These are phyloP conservation scores for Smallanthus sonchifolius DNA, from an alignment of 129 eudicot species.

Conservation along the genomic window DNA sequence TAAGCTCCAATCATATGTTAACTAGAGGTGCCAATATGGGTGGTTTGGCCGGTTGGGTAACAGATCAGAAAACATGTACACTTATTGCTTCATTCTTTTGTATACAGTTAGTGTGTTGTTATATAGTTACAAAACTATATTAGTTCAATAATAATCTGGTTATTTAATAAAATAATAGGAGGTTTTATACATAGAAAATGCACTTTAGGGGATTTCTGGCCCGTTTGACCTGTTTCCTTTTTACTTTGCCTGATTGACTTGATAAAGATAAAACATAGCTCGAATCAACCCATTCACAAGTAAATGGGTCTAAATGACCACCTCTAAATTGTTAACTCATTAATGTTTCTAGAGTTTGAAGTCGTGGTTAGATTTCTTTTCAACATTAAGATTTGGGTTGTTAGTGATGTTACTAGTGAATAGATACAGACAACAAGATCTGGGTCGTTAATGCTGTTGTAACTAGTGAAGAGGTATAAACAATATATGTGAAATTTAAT, in stretches of 20 bases:
- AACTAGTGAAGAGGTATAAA: background rate
- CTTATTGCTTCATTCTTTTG: background rate
- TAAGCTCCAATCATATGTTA: background rate
- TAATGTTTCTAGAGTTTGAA: background rate
- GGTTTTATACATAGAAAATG: background rate
- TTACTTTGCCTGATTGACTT: background rate
- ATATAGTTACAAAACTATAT: background rate
- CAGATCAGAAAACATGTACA: background rate
- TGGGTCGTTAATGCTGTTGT: background rate
- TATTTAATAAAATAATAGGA: background rate
- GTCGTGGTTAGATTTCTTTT: background rate
- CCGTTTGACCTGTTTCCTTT: background rate
- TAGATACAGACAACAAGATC: background rate
- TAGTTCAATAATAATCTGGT: background rate
- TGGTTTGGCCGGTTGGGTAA: background rate
- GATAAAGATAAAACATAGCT: background rate
- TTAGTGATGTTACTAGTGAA: background rate
- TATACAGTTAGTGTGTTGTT: background rate
- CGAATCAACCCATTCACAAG: background rate
- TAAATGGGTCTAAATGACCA: background rate
- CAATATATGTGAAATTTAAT: background rate
- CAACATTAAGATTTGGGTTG: background rate
- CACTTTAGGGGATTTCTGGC: background rate
- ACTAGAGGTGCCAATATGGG: background rate
- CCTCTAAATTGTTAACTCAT: background rate